Conservation (phyloP, 441 rosid species). For the Mallotus repandus region DNA sequence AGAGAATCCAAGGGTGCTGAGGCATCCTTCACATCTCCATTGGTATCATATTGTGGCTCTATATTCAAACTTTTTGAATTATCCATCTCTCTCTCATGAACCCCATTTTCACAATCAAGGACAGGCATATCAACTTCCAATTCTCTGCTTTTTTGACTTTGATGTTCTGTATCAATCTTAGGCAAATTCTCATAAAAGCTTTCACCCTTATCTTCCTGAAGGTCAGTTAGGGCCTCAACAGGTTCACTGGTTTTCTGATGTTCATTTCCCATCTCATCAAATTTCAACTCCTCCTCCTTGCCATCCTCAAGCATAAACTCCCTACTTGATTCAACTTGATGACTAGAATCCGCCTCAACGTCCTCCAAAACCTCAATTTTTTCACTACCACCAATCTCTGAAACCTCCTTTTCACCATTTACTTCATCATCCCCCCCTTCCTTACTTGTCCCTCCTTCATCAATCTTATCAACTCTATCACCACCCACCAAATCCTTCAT, state of each 20-base stretch:
- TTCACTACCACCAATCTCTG: slow-evolving; percentile 23
- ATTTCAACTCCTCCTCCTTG: slow-evolving; percentile 23
- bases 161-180: slow-evolving; percentile 12
- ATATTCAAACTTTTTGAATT: slow-evolving; percentile 1
- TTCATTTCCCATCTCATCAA: slow-evolving; percentile 26
- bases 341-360: slow-evolving; percentile 21
- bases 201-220: slow-evolving; percentile 30
- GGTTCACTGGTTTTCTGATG: slow-evolving; percentile 17
- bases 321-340: slow-evolving; percentile 22
- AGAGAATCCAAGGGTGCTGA: slow-evolving; percentile 21
- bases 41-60: slow-evolving; percentile 22
- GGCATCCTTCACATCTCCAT: slow-evolving; percentile 27
- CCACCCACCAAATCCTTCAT: slow-evolving; percentile 26
- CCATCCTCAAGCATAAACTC: slow-evolving; percentile 24
- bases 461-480: slow-evolving; percentile 37
- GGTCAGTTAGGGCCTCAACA: slow-evolving; percentile 25
- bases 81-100: slow-evolving; percentile 21
- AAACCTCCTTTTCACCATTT: slow-evolving; percentile 24
- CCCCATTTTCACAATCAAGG: slow-evolving; percentile 24
- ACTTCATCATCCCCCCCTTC: slow-evolving; percentile 20
- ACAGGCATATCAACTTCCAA: slow-evolving; percentile 9
- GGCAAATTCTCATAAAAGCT: slow-evolving; percentile 12
- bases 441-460: slow-evolving; percentile 46
- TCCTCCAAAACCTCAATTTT: slow-evolving; percentile 25
- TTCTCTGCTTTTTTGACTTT: slow-evolving; percentile 20